These are phyloP conservation scores for Cucurbita ficifolia DNA, from an alignment of 306 rosid species.

Conservation along the genomic window DNA sequence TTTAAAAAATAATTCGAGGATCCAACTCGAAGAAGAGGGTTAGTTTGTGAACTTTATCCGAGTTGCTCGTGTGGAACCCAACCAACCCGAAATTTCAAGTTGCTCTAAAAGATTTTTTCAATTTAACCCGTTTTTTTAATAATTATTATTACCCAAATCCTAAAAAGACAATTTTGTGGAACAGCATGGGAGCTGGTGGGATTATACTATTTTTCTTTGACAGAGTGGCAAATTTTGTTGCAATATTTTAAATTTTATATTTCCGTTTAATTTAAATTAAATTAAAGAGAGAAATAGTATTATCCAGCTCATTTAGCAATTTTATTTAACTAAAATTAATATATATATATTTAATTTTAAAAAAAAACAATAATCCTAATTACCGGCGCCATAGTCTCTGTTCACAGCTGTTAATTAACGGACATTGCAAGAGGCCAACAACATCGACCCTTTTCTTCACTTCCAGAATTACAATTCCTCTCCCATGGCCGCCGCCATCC, in stretches of 20 bases:
- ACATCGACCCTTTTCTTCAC: neutral
- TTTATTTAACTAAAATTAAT: too few species aligned
- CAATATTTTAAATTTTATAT: neutral
- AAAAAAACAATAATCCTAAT: neutral
- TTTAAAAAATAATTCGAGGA: too few species aligned
- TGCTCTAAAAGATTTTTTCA: too few species aligned
- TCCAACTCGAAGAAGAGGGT: too few species aligned
- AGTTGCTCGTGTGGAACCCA: too few species aligned
- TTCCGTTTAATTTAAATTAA: too few species aligned
- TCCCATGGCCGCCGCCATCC: neutral
- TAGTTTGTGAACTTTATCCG: too few species aligned
- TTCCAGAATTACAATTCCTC: neutral
- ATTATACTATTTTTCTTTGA: neutral
- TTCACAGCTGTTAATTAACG: slow-evolving; percentile 6
- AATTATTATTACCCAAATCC: too few species aligned
- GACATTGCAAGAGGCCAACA: neutral
- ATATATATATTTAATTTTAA: too few species aligned
- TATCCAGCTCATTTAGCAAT: neutral
- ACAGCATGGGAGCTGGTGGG: slow-evolving; percentile 3
- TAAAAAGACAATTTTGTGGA: too few species aligned
- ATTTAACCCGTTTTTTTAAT: too few species aligned
- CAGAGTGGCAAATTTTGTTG: neutral
- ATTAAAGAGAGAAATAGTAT: neutral
- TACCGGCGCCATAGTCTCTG: neutral
- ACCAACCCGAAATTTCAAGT: too few species aligned